Evolutionary conservation across 345 rosid species (phyloP).

Genomic region (Populus nigra): DNA sequence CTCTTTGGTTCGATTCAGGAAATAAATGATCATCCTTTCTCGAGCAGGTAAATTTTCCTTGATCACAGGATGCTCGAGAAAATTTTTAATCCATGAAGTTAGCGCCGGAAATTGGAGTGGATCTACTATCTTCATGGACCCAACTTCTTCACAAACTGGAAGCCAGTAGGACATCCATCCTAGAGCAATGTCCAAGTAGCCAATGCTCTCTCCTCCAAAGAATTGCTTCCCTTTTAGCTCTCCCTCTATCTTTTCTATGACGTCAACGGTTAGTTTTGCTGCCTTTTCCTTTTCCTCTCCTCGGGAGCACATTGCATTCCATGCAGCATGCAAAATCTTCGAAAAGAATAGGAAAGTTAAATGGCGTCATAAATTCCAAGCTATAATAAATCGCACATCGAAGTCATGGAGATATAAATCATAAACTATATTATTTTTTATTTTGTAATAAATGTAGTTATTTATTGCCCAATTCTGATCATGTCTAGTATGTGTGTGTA

Average conservation of each 20-base stretch:
- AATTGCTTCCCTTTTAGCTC: conserved; percentile 26
- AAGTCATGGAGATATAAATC: too few species aligned
- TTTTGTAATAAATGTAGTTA: too few species aligned
- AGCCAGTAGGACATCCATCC: conserved; percentile 31
- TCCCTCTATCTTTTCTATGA: conserved; percentile 30
- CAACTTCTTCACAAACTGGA: conserved; percentile 35
- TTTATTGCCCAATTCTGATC: too few species aligned
- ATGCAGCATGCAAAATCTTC: conserved; percentile 5
- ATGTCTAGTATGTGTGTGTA: too few species aligned
- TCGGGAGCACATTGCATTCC: conserved; percentile 5
- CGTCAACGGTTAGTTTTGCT: conserved; percentile 14
- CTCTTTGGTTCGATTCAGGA: background rate
- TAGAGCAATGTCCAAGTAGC: conserved; percentile 33
- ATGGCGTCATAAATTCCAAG: background rate
- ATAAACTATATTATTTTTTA: too few species aligned
- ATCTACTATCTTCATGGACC: conserved; percentile 17
- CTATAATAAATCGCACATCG: background rate
- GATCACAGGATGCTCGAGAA: conserved; percentile 26
- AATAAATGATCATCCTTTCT: conserved; percentile 25
- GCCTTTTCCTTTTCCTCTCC: conserved; percentile 30
- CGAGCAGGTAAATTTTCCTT: conserved; percentile 28
- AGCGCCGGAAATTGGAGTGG: conserved; percentile 24
- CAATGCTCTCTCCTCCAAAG: conserved; percentile 35
- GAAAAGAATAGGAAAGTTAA: background rate
- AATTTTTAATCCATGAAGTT: conserved; percentile 29